Percentiles rank a stretch among this genome's conserved stretches.
Conservation (phyloP, 345 rosid species). For the Lepidium aucheri region DNA sequence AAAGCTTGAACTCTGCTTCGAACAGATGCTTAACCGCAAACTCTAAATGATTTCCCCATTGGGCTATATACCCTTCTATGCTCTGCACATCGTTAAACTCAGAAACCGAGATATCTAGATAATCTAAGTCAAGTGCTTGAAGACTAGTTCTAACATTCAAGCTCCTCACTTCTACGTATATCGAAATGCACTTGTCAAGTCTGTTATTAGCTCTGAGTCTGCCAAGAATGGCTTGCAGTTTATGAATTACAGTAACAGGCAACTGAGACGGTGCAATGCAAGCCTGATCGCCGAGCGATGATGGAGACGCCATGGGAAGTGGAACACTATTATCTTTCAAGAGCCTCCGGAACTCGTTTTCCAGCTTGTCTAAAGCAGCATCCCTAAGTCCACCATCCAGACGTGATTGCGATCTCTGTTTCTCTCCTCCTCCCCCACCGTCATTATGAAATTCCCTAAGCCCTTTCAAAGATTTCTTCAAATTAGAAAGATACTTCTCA, state of each 20-base stretch:
- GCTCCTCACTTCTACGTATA: slow-evolving; percentile 89
- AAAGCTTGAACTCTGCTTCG: slow-evolving; percentile 91
- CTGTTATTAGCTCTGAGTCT: slow-evolving; percentile 79
- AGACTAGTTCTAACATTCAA: slow-evolving; percentile 86
- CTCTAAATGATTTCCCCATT: slow-evolving; percentile 97
- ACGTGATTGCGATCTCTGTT: slow-evolving; percentile 24
- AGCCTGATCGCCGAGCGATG: slow-evolving; percentile 51
- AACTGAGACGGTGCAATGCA: slow-evolving; percentile 85
- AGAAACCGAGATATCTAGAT: slow-evolving; percentile 80
- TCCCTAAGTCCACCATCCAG: slow-evolving; percentile 87
- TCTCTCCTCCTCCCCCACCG: slow-evolving; percentile 15
- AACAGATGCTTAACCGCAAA: slow-evolving; percentile 98
- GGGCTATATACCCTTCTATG: slow-evolving; percentile 76
- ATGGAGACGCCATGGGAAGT: slow-evolving; percentile 72
- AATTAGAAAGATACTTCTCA: slow-evolving; percentile 50
- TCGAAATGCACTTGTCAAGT: slow-evolving; percentile 67
- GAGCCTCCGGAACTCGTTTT: slow-evolving; percentile 63
- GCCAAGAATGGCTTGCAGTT: slow-evolving; percentile 86
- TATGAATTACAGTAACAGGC: slow-evolving; percentile 78
- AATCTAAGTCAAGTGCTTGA: slow-evolving; percentile 84
- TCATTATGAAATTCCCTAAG: slow-evolving; percentile 53
- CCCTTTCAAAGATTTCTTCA: slow-evolving; percentile 60
- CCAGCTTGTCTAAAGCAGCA: slow-evolving; percentile 78
- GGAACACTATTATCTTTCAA: slow-evolving; percentile 83
- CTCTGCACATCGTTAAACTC: slow-evolving; percentile 87